Evolutionary conservation across 805 yeast species (phyloP), one percentile per base, ranked within the genome.

Genomic region (Myxozyma vanderwaltii): DNA sequence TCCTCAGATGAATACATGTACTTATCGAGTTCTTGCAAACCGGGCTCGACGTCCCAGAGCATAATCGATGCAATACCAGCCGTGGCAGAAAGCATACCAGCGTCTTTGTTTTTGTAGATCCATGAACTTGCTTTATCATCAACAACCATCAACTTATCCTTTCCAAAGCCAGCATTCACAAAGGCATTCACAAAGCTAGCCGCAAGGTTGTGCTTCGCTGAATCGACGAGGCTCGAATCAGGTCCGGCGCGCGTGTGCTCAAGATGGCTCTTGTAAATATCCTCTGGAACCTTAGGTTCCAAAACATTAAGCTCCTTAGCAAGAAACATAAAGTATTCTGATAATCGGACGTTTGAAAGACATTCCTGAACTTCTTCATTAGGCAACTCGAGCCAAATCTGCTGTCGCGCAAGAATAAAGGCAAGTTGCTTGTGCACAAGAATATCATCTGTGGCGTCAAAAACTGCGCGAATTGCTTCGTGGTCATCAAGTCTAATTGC

Each of bases 141-240:
- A 61, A 86, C 83, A 23, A 68, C 67, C 58, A 91, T 77, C 66
- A 89, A 77, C 71, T 89, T 89, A 72, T 92, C 98, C 51, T 83
- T 81, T 60, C 96, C 91, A 70, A 84, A 94, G 50, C 99, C 99
- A 69, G 91, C 82, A 73, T 94, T 94, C 65, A 91, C 81, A 72
- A 91, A 90, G 5, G 91, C 87, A 70, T 91, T 94, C 51, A 91
- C 98, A 73, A 94, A 92, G n/a, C 94, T 82, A 2, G 96, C 85
- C 3, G 98, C 98, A 68, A 94, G 79, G 71, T 91, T 94, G 74
- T 92, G 98, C 73, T 91, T 91, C 12, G 97, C 96, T 38, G 96
- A 88, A 72, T 92, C 97, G 43, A 90, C 76, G 4, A 67, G 59
- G 1, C 72, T 73, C 1, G 79, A 69, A 5, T 86, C 82, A 31